Evolutionary conservation across 805 yeast species (phyloP).

Genomic region (Candida arabinofermentans): DNA sequence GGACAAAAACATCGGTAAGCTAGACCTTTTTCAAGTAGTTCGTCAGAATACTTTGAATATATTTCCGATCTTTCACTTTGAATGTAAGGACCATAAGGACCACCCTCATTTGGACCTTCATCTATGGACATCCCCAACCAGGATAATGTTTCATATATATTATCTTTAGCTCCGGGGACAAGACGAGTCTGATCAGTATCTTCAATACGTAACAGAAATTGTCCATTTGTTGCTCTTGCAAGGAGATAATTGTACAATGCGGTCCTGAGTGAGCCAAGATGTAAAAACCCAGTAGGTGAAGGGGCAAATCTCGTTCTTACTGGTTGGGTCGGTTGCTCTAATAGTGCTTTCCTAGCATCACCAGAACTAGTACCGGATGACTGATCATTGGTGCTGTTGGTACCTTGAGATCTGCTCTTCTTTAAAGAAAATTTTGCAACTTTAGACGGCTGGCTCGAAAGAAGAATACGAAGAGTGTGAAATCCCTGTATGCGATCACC

Average conservation of each 20-base stretch:
- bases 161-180: conserved; percentile 77
- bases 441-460: too few relatives aligned
- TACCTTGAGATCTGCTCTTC: background rate
- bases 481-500: too few relatives aligned
- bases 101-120: conserved; percentile 76
- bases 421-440: too few relatives aligned
- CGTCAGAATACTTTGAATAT: conserved; percentile 56
- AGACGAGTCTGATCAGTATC: conserved; percentile 87
- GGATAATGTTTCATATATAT: conserved; percentile 65
- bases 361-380: too few relatives aligned
- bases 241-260: conserved; percentile 84
- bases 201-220: conserved; percentile 77
- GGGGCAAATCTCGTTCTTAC: conserved; percentile 95
- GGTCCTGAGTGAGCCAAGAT: conserved; percentile 88
- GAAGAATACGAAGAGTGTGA: too few relatives aligned
- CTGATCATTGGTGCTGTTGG: too few relatives aligned
- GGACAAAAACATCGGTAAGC: conserved; percentile 90
- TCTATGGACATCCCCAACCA: conserved; percentile 79
- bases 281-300: conserved; percentile 95
- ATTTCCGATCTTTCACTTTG: conserved; percentile 77
- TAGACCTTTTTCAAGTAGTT: conserved; percentile 54
- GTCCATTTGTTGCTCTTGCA: conserved; percentile 77
- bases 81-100: conserved; percentile 81
- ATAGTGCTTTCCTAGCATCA: background rate
- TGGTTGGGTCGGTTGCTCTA: conserved; percentile 40